Evolutionary conservation across 2,329 filamentous ascomycete species (phyloP), one percentile per base, ranked within the genome.

Genomic region (Trematosphaeria pertusa): DNA sequence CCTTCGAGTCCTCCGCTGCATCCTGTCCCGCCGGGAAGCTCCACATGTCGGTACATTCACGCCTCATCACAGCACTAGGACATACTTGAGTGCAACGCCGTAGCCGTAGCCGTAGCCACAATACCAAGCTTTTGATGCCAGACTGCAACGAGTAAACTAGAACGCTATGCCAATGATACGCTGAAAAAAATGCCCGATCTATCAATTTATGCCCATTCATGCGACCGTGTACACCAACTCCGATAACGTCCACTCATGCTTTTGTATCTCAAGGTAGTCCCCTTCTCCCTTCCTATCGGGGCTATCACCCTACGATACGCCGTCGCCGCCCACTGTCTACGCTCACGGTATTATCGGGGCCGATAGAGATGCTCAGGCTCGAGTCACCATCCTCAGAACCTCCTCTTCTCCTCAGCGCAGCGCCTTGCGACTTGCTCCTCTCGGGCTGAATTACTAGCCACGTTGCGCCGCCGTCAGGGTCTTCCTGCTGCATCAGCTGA

Each of bases 361-460:
- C 69, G 26, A 72, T 70, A 10, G 59, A 65, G 26, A 72, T 72
- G 42, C 67, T 71, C 39, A 72, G 50, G 40, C 63, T 69, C 11
- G 59, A 62, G n/a, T 54, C 60, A 4, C 58, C 62, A n/a, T 72
- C 69, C 14, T 67, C 65, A 9, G 57, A 58, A 7, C 47, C 47
- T 5, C 55, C 56, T 43, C 64, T 46, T 37, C 58, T 20, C 38
- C 62, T 51, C 41, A 58, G 38, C 24, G 43, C 52, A 1, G 56
- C 51, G 8, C 51, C 56, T 37, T 69, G 66, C n/a, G 61, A 65
- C 43, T 67, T 68, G 20, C 61, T 67, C 24, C 69, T 52, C 50
- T 69, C 69, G 1, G 67, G 67, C 30, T 67, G 61, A 37, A 72
- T 72, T 3, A 72, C 69, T 7, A 72, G 56, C 69, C 69, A 72